Conservation (phyloP, 352 stramenopile species). For the Phytophthora agathidicida region DNA sequence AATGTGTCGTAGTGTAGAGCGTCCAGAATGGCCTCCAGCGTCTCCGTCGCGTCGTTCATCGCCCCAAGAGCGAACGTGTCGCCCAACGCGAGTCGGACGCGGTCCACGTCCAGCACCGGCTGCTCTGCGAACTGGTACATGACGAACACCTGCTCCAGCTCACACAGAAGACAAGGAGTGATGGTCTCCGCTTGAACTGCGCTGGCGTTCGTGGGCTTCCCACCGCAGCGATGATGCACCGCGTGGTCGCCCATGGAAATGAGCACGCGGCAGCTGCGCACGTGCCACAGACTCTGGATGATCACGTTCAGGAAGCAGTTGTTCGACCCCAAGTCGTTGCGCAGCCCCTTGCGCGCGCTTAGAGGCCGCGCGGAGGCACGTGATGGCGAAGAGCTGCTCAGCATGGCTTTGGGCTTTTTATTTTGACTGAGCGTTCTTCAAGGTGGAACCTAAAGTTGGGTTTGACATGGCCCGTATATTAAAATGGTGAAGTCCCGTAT, state of each 20-base stretch:
- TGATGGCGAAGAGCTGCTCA: background rate
- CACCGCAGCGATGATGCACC: constrained; percentile 66
- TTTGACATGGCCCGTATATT: too few relatives aligned
- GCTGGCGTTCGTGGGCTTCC: constrained; percentile 37
- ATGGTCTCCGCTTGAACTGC: constrained; percentile 1
- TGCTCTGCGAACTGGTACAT: constrained; percentile 87
- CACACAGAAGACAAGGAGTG: constrained; percentile 73
- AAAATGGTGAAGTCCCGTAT: too few relatives aligned
- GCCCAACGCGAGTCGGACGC: constrained; percentile 68
- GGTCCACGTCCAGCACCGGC: constrained; percentile 73
- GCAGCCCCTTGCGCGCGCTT: constrained; percentile 80
- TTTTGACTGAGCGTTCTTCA: too few relatives aligned
- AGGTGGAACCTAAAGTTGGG: too few relatives aligned
- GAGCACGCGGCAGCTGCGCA: constrained; percentile 84
- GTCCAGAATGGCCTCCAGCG: constrained; percentile 81
- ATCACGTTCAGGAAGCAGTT: constrained; percentile 94
- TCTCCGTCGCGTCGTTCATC: constrained; percentile 89
- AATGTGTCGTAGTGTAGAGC: constrained; percentile 83
- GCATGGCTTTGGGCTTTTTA: background rate
- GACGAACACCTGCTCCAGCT: constrained; percentile 87
- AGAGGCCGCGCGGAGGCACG: too few relatives aligned
- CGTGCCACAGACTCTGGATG: constrained; percentile 91
- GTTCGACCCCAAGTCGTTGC: constrained; percentile 86
- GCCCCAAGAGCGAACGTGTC: constrained; percentile 73
- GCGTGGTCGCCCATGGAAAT: constrained; percentile 82